These are phyloP conservation scores for Phytophthora uliginosa DNA, from an alignment of 352 stramenopile species.

Conservation along the genomic window DNA sequence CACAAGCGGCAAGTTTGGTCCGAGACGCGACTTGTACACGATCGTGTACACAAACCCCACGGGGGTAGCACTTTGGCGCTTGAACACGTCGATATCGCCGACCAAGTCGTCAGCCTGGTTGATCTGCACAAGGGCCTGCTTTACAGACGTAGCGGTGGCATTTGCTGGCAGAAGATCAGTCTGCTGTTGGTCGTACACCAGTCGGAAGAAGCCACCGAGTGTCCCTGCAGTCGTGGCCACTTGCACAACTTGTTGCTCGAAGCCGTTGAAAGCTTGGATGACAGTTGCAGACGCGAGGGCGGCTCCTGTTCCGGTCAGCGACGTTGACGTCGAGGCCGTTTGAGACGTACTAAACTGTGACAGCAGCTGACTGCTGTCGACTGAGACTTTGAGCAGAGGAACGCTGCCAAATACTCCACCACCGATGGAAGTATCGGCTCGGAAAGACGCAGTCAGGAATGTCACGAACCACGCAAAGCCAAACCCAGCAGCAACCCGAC, in stretches of 20 bases:
- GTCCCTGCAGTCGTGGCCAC: constrained; percentile 68
- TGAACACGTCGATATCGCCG: constrained; percentile 68
- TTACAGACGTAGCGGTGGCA: constrained; percentile 60
- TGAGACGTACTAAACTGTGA: constrained; percentile 60
- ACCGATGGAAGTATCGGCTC: constrained; percentile 41
- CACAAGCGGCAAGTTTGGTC: constrained; percentile 63
- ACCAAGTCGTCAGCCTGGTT: constrained; percentile 31
- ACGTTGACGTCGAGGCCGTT: constrained; percentile 26
- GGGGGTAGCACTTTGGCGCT: constrained; percentile 44
- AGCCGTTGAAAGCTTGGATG: constrained; percentile 92
- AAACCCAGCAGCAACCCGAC: constrained; percentile 74
- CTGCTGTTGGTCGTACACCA: constrained; percentile 89
- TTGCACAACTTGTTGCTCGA: constrained; percentile 92
- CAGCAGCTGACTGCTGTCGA: constrained; percentile 72
- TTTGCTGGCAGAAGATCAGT: constrained; percentile 80
- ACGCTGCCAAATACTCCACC: constrained; percentile 63
- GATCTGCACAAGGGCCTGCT: constrained; percentile 62
- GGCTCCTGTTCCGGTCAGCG: constrained; percentile 83
- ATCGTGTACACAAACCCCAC: constrained; percentile 72
- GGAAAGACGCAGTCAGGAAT: constrained; percentile 61
- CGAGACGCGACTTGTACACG: constrained; percentile 71
- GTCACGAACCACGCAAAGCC: constrained; percentile 88
- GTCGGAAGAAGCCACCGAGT: constrained; percentile 89
- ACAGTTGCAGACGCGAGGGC: constrained; percentile 81
- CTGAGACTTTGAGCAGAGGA: constrained; percentile 77